Conservation (phyloP, 163 green algal species). For the Prototheca wickerhamii region DNA sequence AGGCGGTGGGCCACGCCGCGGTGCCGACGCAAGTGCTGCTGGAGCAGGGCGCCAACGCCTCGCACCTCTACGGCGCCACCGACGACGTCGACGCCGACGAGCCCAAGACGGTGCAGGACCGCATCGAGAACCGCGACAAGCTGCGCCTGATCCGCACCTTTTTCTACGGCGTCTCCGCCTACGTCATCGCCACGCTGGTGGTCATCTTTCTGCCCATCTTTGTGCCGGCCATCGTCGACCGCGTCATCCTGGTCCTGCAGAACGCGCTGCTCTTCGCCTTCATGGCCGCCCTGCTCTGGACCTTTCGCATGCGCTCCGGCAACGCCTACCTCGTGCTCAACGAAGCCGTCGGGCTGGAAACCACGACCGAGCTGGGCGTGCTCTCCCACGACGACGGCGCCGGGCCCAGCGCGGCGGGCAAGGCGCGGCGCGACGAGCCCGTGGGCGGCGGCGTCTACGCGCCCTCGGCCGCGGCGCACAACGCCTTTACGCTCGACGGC, state of each 20-base stretch:
- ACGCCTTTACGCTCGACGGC: slow-evolving; percentile 14
- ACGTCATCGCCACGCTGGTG: slow-evolving; percentile 29
- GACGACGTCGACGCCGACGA: slow-evolving; percentile 33
- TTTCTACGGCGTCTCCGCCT: slow-evolving; percentile 38
- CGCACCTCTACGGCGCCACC: slow-evolving; percentile 21
- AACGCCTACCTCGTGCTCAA: slow-evolving; percentile 42
- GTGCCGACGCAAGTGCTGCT: slow-evolving; percentile 14
- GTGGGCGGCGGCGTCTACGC: neutral
- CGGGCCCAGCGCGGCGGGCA: no score
- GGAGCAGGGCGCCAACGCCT: slow-evolving; percentile 11
- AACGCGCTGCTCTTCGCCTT: slow-evolving; percentile 36
- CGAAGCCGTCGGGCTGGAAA: slow-evolving; percentile 10
- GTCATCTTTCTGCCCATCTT: slow-evolving; percentile 48
- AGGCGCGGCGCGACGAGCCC: neutral
- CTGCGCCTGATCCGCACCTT: slow-evolving; percentile 36
- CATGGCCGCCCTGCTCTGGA: slow-evolving; percentile 29
- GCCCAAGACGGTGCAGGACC: slow-evolving; percentile 43
- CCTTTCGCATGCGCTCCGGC: slow-evolving; percentile 41
- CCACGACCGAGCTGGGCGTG: slow-evolving; percentile 29
- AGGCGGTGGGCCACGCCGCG: neutral
- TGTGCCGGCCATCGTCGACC: slow-evolving; percentile 26
- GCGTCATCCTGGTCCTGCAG: slow-evolving; percentile 27
- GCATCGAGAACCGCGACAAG: slow-evolving; percentile 35
- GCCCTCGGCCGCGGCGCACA: neutral
- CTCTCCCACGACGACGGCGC: slow-evolving; percentile 1